Percentiles rank a stretch among this genome's conserved stretches.
Conservation (phyloP, 345 rosid genomes). For the Gossypium thurberi region DNA sequence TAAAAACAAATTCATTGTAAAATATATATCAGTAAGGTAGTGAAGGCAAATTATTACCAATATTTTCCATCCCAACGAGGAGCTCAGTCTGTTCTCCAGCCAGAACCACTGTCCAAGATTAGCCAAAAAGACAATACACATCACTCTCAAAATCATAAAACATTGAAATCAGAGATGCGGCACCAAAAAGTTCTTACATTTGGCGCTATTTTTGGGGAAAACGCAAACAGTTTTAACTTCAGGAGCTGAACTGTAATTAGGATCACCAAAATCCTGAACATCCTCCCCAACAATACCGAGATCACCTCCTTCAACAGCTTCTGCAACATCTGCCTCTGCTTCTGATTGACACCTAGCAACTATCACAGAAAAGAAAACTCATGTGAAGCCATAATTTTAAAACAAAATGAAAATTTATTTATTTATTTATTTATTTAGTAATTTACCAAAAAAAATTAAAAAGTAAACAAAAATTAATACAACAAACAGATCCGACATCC, state of each 20-base stretch:
- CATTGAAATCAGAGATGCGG: not conserved
- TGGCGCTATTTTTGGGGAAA: constrained; percentile 77
- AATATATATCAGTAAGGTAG: not conserved
- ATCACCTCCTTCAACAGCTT: constrained; percentile 48
- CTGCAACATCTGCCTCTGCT: constrained; percentile 40
- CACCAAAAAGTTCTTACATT: constrained; percentile 28
- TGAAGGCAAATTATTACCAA: constrained; percentile 40
- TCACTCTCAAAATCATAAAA: not conserved
- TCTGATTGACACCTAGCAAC: constrained; percentile 47
- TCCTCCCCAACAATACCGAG: constrained; percentile 67
- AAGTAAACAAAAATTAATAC: not conserved
- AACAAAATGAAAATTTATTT: not conserved
- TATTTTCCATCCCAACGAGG: constrained; percentile 79
- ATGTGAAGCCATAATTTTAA: not conserved
- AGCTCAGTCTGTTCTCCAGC: constrained; percentile 80
- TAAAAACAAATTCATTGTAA: not conserved
- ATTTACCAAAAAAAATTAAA: not conserved
- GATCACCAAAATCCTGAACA: constrained; percentile 45
- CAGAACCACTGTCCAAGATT: constrained; percentile 43
- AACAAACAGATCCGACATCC: not conserved
- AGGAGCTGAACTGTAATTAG: constrained; percentile 51
- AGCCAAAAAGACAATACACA: not conserved
- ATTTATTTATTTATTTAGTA: not conserved
- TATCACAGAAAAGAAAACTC: constrained; percentile 20
- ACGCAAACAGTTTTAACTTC: constrained; percentile 63